Percentiles rank a stretch among this genome's conserved stretches.
These are phyloP conservation scores for Lathyrus sativus DNA, from an alignment of 306 rosid genomes.

Conservation along the genomic window DNA sequence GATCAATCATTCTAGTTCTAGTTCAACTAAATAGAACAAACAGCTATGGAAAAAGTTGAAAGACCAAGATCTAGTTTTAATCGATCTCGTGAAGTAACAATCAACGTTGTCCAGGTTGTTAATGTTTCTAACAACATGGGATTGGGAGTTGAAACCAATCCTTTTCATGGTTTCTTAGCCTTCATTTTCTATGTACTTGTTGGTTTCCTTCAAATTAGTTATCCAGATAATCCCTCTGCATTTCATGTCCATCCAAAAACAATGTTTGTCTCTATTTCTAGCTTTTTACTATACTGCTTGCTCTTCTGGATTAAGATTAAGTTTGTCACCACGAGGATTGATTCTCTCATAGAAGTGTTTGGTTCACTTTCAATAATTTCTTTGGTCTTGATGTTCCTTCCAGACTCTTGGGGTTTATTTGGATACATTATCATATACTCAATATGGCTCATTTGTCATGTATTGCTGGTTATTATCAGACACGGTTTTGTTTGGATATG, in stretches of 20 bases:
- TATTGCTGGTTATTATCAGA: not conserved
- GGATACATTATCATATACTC: not conserved
- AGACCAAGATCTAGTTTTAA: conserved; percentile 4
- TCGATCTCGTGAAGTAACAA: not conserved
- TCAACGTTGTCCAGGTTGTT: not conserved
- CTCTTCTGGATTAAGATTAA: not conserved
- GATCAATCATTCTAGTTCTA: not conserved
- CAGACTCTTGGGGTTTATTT: not conserved
- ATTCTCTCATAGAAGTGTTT: conserved; percentile 3
- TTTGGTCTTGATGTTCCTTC: not conserved
- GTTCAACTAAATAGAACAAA: not conserved
- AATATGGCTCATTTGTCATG: not conserved
- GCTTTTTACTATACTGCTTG: not conserved
- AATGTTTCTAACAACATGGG: not conserved
- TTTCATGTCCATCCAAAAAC: not conserved
- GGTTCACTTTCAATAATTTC: conserved; percentile 22
- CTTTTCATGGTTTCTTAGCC: not conserved
- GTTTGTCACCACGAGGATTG: not conserved
- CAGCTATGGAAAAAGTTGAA: not conserved
- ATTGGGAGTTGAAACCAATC: not conserved
- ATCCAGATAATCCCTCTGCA: not conserved
- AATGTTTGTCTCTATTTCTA: conserved; percentile 1
- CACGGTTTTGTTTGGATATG: not conserved
- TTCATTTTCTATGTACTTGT: conserved; percentile 11
- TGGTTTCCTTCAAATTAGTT: not conserved